Evolutionary conservation across 2,329 filamentous ascomycete genomes (phyloP).

Genomic region (Ophiostoma angusticollis): DNA sequence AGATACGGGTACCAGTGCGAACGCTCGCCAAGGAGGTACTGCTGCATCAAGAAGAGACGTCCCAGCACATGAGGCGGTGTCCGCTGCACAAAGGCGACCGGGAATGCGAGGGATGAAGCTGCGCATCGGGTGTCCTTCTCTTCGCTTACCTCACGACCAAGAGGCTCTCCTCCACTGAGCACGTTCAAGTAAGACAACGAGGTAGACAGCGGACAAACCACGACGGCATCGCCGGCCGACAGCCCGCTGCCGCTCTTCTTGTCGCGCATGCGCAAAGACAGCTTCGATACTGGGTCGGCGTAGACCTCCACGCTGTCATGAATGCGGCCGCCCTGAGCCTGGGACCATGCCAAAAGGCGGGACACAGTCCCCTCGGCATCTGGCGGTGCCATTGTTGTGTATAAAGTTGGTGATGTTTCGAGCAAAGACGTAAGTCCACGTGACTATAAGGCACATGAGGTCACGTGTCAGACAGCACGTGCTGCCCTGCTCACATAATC

Average conservation of each 20-base stretch:
- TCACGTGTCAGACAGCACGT: too few relatives aligned
- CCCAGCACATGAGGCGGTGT: conserved; percentile 47
- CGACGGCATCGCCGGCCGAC: conserved; percentile 29
- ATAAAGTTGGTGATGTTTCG: not conserved
- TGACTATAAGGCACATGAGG: not conserved
- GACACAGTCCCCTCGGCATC: conserved; percentile 17
- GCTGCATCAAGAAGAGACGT: conserved; percentile 56
- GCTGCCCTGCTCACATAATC: too few relatives aligned
- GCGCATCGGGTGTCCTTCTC: too few relatives aligned
- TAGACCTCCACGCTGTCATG: conserved; percentile 41
- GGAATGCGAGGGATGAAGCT: conserved; percentile 27
- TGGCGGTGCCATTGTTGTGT: not conserved
- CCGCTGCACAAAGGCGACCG: conserved; percentile 33
- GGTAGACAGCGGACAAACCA: conserved; percentile 37
- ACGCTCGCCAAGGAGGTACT: conserved; percentile 43
- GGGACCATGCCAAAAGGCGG: conserved; percentile 36
- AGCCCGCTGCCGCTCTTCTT: conserved; percentile 18
- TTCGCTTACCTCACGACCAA: conserved; percentile 7
- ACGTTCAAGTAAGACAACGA: conserved; percentile 49
- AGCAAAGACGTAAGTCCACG: not conserved
- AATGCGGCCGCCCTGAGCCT: conserved; percentile 31
- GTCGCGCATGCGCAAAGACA: conserved; percentile 38
- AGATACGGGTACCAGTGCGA: conserved; percentile 63
- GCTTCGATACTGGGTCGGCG: conserved; percentile 34
- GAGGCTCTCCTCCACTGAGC: conserved; percentile 23